Base-by-base conservation (phyloP, 2,329 filamentous ascomycete species). In the Curvularia hawaiiensis region DNA sequence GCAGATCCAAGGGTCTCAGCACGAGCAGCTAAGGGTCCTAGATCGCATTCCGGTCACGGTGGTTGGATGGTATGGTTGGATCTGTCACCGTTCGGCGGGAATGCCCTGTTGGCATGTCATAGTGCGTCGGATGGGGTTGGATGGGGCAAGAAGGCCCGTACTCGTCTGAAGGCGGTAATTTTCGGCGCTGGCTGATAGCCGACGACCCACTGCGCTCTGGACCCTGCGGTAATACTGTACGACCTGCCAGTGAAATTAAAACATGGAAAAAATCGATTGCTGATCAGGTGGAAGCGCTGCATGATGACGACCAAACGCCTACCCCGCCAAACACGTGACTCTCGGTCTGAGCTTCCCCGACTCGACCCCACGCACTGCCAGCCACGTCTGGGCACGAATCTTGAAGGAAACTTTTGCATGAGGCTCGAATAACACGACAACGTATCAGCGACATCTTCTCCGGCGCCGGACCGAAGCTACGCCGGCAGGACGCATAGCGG, bases 401-500 rank as follows among this genome's bases (percentile, higher is more conserved):
- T 28, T 18, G 20, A 40, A 30, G 48, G 54, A 61, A 60, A 58
- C 31, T 57, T 50, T 61, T 50, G 31, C 50, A 14, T 52, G 59
- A 55, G 55, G 45, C 39, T 52, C 50, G 38, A 59, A 50, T 48
- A 49, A 45, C 39, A 47, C n/a, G 50, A 54, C 55, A 24, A 47
- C 63, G 59, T 52, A 61, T 60, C 57, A 64, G 63, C 52, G 12
- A 20, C 33, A 14, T 20, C 24, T 20, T 47, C 30, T 30, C 50
- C 48, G 49, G 38, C 54, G 31, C 54, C 65, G 65, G 67, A 39
- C 63, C 61, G 65, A 65, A 53, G 54, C 57, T 61, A 52, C 18
- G 30, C 69, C 68, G 68, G 67, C 67, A 68, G 66, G 69, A 66
- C 18, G 39, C 48, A 52, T 63, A 60, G 52, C 58, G 58, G 66